A percentile compares a stretch with the other conserved stretches of the same genome.
Evolutionary conservation across 352 stramenopile species (phyloP).

Genomic region (Aphanomyces euteiches): DNA sequence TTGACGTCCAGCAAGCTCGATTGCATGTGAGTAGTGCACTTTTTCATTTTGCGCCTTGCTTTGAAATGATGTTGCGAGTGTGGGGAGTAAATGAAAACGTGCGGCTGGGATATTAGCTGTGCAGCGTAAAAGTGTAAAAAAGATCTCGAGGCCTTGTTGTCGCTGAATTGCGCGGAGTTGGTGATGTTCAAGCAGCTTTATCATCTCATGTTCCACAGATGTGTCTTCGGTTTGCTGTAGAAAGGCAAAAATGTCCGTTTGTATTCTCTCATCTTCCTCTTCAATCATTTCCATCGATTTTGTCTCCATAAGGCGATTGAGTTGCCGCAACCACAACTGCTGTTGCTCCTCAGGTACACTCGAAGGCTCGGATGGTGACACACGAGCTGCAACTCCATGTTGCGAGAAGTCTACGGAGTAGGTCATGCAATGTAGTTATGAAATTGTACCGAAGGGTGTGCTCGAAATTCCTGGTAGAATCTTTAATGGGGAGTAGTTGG

Average conservation of each 20-base stretch:
- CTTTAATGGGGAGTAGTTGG: constrained; percentile 49
- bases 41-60: constrained; percentile 34
- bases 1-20: constrained; percentile 61
- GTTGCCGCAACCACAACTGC: constrained; percentile 49
- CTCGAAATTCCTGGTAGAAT: constrained; percentile 66
- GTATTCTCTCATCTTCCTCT: constrained; percentile 80
- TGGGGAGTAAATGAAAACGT: constrained; percentile 67
- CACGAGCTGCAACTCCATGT: neutral
- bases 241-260: constrained; percentile 78
- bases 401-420: constrained; percentile 41
- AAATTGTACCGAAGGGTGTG: constrained; percentile 18
- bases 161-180: constrained; percentile 46
- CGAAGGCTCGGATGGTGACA: constrained; percentile 6
- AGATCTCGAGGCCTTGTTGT: constrained; percentile 63
- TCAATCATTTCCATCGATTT: constrained; percentile 75
- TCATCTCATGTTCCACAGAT: constrained; percentile 47
- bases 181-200: constrained; percentile 48
- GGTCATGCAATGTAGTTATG: neutral
- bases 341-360: constrained; percentile 29
- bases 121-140: constrained; percentile 49
- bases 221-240: constrained; percentile 49
- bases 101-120: constrained; percentile 55
- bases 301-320: constrained; percentile 64
- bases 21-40: constrained; percentile 66
- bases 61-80: constrained; percentile 62